Conservation (phyloP, 345 rosid genomes). For the Rhizophora apiculata region DNA sequence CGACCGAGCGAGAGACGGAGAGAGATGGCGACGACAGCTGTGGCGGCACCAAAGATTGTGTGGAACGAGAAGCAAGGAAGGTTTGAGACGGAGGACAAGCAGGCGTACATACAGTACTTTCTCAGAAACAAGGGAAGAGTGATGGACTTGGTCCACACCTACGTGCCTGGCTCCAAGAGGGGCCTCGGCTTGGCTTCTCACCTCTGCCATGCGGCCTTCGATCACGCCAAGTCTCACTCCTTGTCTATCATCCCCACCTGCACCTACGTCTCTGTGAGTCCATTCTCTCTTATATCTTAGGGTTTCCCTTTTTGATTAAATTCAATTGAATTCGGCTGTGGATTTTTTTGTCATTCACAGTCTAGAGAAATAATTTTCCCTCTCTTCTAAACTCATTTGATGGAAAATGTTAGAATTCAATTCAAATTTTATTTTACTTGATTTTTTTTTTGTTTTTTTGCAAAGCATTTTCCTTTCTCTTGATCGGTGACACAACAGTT, state of each 20-base stretch:
- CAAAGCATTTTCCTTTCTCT: no score
- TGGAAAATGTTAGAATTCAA: no score
- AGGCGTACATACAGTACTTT: slow-evolving; percentile 67
- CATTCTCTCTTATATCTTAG: background rate
- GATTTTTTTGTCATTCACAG: no score
- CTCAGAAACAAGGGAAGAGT: slow-evolving; percentile 47
- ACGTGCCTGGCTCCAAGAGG: slow-evolving; percentile 73
- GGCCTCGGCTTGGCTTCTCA: slow-evolving; percentile 84
- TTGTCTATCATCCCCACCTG: slow-evolving; percentile 69
- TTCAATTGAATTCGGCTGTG: no score
- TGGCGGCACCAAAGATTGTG: slow-evolving; percentile 47
- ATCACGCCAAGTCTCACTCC: slow-evolving; percentile 65
- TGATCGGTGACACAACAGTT: no score
- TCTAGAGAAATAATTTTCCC: no score
- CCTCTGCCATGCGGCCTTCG: slow-evolving; percentile 72
- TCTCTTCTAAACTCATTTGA: no score
- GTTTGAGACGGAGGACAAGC: slow-evolving; percentile 89
- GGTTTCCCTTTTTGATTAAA: background rate
- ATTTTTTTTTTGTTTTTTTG: no score
- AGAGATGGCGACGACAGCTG: slow-evolving; percentile 23
- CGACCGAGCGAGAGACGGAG: background rate
- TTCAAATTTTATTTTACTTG: no score
- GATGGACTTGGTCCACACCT: slow-evolving; percentile 78
- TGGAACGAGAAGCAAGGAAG: slow-evolving; percentile 49
- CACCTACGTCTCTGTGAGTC: slow-evolving; percentile 74